Evolutionary conservation across 768 basidiomycete genomes (phyloP).

Genomic region (Termitomyces titanicus): DNA sequence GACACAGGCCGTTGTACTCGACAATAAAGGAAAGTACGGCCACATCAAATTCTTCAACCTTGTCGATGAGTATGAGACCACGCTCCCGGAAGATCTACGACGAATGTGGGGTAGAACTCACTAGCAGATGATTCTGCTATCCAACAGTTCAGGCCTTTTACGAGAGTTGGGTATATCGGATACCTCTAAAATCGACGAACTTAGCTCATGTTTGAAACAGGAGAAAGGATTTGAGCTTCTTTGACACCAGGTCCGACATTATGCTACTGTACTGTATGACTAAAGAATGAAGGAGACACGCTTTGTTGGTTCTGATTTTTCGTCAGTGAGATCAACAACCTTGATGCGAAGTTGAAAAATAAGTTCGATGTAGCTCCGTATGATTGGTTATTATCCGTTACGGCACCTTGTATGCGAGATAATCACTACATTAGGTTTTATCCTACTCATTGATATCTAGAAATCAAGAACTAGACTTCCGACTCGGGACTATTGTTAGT

Average conservation of each 20-base stretch:
- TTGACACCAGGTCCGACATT: background rate
- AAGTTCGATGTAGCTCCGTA: background rate
- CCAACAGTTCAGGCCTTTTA: background rate
- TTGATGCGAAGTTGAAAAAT: background rate
- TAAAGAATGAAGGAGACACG: background rate
- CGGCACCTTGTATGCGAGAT: background rate
- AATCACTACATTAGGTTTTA: too few relatives aligned
- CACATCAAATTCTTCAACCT: slow-evolving; percentile 10
- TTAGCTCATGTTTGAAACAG: background rate
- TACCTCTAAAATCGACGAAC: background rate
- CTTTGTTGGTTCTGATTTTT: background rate
- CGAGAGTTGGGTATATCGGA: background rate
- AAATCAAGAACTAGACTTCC: background rate
- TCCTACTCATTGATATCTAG: background rate
- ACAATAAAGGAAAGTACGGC: background rate
- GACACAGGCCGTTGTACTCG: slow-evolving; percentile 10
- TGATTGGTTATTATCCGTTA: background rate
- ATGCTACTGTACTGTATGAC: background rate
- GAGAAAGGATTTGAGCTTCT: background rate
- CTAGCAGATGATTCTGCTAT: background rate
- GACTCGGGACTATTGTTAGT: background rate
- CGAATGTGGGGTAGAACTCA: background rate
- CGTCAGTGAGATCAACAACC: background rate
- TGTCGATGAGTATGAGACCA: slow-evolving; percentile 6
- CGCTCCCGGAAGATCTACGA: slow-evolving; percentile 13